phyloP scores from a whole-genome alignment of 768 basidiomycete genomes.

The Ramaria sp. region DNA sequence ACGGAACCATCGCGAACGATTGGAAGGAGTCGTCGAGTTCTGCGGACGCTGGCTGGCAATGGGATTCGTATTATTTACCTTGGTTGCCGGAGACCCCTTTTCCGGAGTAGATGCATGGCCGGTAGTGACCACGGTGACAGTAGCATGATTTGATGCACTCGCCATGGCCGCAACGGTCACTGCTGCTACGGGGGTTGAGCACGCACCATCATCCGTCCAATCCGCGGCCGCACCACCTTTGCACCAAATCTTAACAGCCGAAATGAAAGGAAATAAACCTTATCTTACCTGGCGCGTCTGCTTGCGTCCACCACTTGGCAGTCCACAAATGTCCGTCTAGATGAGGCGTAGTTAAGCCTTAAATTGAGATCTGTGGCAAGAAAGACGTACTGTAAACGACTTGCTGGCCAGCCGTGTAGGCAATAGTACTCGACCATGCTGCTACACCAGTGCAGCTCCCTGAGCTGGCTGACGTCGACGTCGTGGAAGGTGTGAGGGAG shows the following conservation, averaged over 20 bases:
- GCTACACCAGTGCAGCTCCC: conserved; percentile 38
- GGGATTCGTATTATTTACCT: too few relatives aligned
- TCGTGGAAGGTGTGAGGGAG: conserved; percentile 16
- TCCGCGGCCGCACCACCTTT: conserved; percentile 16
- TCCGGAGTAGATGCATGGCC: too few relatives aligned
- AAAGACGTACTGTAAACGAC: conserved; percentile 27
- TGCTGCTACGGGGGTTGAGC: conserved; percentile 11
- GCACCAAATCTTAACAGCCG: background rate
- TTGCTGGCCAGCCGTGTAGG: conserved; percentile 39
- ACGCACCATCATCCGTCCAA: conserved; percentile 27
- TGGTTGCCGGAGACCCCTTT: too few relatives aligned
- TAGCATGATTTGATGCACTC: background rate
- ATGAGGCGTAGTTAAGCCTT: background rate
- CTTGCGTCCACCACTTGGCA: conserved; percentile 38
- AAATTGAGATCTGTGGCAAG: background rate
- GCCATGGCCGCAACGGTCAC: background rate
- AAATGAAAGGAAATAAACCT: background rate
- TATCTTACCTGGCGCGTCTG: conserved; percentile 23
- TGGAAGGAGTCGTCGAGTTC: too few relatives aligned
- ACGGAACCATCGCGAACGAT: too few relatives aligned
- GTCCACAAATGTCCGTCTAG: conserved; percentile 35
- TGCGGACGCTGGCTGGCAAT: too few relatives aligned
- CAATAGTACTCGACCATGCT: conserved; percentile 37
- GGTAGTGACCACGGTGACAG: background rate
- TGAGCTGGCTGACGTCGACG: conserved; percentile 17